phyloP scores from a whole-genome alignment of 345 rosid species.

The Salix viminalis region DNA sequence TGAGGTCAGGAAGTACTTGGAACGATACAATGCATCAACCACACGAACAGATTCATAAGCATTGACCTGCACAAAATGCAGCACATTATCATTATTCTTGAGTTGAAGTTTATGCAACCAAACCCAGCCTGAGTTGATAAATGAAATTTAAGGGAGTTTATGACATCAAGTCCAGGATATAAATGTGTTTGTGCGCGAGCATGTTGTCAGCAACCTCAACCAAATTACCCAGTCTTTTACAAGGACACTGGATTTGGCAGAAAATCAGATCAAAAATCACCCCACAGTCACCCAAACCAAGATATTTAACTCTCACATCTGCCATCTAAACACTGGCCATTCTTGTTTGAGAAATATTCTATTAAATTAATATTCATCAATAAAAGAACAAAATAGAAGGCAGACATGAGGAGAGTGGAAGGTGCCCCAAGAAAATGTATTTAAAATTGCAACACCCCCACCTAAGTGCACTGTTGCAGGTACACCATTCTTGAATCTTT shows the following conservation, averaged over 20 bases:
- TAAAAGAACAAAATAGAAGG: background rate
- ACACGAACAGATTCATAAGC: conserved; percentile 58
- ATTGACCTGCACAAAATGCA: conserved; percentile 52
- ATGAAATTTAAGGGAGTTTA: background rate
- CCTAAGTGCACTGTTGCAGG: too few relatives aligned
- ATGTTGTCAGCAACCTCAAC: too few relatives aligned
- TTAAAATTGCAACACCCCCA: background rate
- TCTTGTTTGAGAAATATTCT: background rate
- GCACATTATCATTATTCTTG: background rate
- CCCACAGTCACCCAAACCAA: too few relatives aligned
- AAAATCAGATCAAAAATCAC: background rate
- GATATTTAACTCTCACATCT: background rate
- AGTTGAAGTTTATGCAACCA: background rate
- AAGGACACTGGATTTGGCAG: background rate
- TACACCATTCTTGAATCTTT: background rate
- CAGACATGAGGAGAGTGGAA: background rate
- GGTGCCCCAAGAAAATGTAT: background rate
- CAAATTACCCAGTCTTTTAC: background rate
- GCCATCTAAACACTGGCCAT: background rate
- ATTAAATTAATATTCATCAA: background rate
- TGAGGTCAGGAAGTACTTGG: conserved; percentile 71
- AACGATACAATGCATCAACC: conserved; percentile 72
- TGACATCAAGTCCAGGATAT: too few relatives aligned
- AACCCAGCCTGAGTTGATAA: background rate
- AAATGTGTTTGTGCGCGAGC: too few relatives aligned